Base-by-base conservation (phyloP, 2,329 filamentous ascomycete species). In the Fusarium siculi region DNA sequence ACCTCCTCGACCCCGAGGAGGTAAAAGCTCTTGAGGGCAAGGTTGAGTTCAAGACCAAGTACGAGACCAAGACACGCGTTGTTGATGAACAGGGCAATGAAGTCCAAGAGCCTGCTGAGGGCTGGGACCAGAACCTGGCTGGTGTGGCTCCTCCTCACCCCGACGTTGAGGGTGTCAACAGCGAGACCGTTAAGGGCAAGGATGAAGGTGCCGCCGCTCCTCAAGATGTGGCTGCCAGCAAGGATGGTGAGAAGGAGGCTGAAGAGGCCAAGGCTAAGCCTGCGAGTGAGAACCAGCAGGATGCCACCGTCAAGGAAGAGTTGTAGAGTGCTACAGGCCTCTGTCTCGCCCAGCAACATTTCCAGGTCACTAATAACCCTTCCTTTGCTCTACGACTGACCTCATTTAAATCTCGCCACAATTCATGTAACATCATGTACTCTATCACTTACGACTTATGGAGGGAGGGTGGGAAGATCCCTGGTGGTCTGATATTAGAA, bases 21-120 rank as follows among this genome's bases (percentile, higher is more conserved):
- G 95, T 99, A 66, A 90, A 93, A 78, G 90, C 89, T 25, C 89
- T 99, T 37, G 90, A 96, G 81, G 96, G 96, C 78, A 97, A 97
- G 83, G 95, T 98, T 67, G 94, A 94, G 78, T 98, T 99, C 85
- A 92, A 97, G 85, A 98, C 96, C 18, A 93, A 92, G 75, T 98
- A 98, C 81, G 96, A 98, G 86, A 98, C 96, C n/a, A 90, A 93
- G 73, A 98, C 95, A 14, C 92, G 94, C 65, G 83, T 98, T 63
- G 87, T 97, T 44, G 94, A 97, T 81, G 89, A 89, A 58, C 82
- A 90, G 47, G 96, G 95, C 67, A 94, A 95, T 74, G 93, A 97
- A 79, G 83, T 97, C n/a, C 80, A 81, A 16, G 76, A 81, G 39
- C 84, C 84, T 19, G 80, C 82, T 30, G 86, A 82, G 43, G 85